phyloP scores from a whole-genome alignment of 768 basidiomycete genomes.

The Collybiopsis luxurians region DNA sequence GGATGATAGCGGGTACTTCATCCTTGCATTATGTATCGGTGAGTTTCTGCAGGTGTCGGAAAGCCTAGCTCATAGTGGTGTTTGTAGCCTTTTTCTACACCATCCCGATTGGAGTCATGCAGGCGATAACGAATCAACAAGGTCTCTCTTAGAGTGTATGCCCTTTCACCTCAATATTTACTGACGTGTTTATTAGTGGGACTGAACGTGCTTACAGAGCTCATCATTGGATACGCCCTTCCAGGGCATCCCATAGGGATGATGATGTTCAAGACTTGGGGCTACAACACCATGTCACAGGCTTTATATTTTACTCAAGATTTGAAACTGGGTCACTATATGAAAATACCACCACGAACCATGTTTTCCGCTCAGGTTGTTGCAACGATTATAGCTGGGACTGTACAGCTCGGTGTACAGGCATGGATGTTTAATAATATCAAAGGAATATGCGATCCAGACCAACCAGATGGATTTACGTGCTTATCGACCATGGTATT shows the following conservation, averaged over 20 bases:
- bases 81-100: slow-evolving; percentile 57
- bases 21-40: slow-evolving; percentile 66
- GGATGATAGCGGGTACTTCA: slow-evolving; percentile 43
- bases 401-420: slow-evolving; percentile 74
- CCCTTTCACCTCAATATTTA: neutral
- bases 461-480: slow-evolving; percentile 62
- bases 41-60: slow-evolving; percentile 10
- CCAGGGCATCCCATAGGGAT: slow-evolving; percentile 64
- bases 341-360: slow-evolving; percentile 69
- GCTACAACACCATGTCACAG: slow-evolving; percentile 68
- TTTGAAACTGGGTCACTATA: slow-evolving; percentile 79
- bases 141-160: neutral
- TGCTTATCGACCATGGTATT: slow-evolving; percentile 73
- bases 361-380: slow-evolving; percentile 76
- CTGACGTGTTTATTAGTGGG: slow-evolving; percentile 37
- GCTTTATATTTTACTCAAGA: slow-evolving; percentile 53
- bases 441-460: slow-evolving; percentile 49
- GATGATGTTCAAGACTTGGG: slow-evolving; percentile 88
- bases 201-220: slow-evolving; percentile 73
- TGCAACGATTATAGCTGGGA: slow-evolving; percentile 66
- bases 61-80: slow-evolving; percentile 2
- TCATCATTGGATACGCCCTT: slow-evolving; percentile 76
- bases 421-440: slow-evolving; percentile 67
- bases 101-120: slow-evolving; percentile 70
- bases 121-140: slow-evolving; percentile 82